phyloP scores from a whole-genome alignment of 805 yeast genomes.

The Spathaspora gorwiae region DNA sequence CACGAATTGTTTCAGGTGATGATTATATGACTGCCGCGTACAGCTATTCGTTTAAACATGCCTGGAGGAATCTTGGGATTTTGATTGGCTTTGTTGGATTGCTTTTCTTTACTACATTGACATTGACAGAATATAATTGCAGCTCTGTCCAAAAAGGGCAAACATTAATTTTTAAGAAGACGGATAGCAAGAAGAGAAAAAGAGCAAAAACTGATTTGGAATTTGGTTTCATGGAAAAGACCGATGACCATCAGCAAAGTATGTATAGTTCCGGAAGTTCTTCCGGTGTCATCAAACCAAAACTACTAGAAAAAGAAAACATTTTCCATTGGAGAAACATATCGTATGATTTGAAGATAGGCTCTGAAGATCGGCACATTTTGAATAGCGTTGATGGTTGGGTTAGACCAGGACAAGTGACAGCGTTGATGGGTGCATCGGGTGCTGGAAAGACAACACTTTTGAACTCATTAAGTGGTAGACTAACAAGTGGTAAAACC shows the following conservation, averaged over 20 bases:
- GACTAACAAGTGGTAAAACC: slow-evolving; percentile 66
- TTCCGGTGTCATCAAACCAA: not conserved
- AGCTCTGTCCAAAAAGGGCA: slow-evolving; percentile 72
- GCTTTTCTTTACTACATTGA: slow-evolving; percentile 51
- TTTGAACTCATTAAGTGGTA: slow-evolving; percentile 66
- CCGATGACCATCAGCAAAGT: not conserved
- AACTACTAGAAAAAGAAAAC: slow-evolving; percentile 12
- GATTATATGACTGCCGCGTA: slow-evolving; percentile 36
- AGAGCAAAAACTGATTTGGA: slow-evolving; percentile 13
- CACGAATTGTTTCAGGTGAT: slow-evolving; percentile 19
- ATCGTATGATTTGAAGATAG: slow-evolving; percentile 63
- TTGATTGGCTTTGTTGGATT: slow-evolving; percentile 49
- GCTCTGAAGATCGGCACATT: slow-evolving; percentile 40
- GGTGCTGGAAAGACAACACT: slow-evolving; percentile 86
- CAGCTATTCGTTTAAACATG: slow-evolving; percentile 41
- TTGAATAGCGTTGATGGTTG: slow-evolving; percentile 51
- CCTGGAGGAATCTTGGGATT: slow-evolving; percentile 68
- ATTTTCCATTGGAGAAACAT: slow-evolving; percentile 78
- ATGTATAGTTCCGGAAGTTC: not conserved
- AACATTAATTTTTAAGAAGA: slow-evolving; percentile 53
- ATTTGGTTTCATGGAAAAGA: not conserved
- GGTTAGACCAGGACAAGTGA: slow-evolving; percentile 76
- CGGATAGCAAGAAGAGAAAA: slow-evolving; percentile 45
- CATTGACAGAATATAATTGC: slow-evolving; percentile 52
- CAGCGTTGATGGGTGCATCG: slow-evolving; percentile 82